Conservation (phyloP, 2,329 filamentous ascomycete species). For the Nakataea oryzae region DNA sequence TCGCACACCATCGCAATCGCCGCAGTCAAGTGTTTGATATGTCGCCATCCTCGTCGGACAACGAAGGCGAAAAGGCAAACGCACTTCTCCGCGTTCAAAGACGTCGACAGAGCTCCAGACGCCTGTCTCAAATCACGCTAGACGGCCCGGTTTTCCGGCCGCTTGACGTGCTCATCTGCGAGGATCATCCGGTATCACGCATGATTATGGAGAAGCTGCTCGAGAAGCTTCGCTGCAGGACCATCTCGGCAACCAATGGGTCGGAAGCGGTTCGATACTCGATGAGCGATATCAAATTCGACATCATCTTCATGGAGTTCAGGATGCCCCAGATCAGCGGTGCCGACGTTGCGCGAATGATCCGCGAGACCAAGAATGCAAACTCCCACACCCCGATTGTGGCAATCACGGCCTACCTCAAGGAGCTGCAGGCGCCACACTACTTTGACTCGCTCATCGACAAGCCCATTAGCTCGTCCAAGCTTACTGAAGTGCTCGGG, state of each 20-base stretch:
- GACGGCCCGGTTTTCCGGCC: constrained; percentile 82
- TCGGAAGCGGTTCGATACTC: constrained; percentile 88
- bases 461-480: constrained; percentile 89
- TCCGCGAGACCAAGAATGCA: constrained; percentile 89
- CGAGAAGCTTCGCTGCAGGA: constrained; percentile 89
- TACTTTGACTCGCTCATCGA: constrained; percentile 94
- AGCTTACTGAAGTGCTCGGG: constrained; percentile 79
- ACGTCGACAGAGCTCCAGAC: constrained; percentile 87
- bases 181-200: constrained; percentile 92
- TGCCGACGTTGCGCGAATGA: constrained; percentile 93
- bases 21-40: constrained; percentile 92
- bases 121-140: constrained; percentile 83
- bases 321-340: constrained; percentile 92
- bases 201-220: constrained; percentile 98
- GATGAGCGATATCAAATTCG: constrained; percentile 95
- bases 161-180: constrained; percentile 88
- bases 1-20: constrained; percentile 69
- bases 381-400: constrained; percentile 94
- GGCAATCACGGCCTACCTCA: constrained; percentile 94
- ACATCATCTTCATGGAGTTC: constrained; percentile 97
- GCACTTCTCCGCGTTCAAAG: constrained; percentile 77
- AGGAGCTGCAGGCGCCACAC: constrained; percentile 88
- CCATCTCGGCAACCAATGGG: constrained; percentile 82
- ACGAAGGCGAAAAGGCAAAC: constrained; percentile 90
- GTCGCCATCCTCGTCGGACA: constrained; percentile 95